A percentile compares a stretch with the other conserved stretches of the same genome.
Evolutionary conservation across 1,284 basidiomycete genomes (phyloP).

Genomic region (Tetrapyrgos nigripes): DNA sequence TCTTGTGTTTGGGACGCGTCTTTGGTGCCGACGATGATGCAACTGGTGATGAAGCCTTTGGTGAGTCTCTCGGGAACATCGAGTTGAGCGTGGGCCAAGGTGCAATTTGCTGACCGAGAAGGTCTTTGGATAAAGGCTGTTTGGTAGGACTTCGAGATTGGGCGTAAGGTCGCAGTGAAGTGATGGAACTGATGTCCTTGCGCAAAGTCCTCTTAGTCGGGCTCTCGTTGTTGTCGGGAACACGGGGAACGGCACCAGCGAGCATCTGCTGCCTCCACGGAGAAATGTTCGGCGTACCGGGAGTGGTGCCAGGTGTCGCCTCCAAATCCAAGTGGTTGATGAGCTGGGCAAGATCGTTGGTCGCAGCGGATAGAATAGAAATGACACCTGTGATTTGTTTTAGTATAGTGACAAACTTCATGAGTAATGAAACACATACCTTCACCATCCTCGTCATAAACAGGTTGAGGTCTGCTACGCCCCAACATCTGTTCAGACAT

Average conservation of each 20-base stretch:
- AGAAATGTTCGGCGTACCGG: slow-evolving; percentile 34
- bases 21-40: neutral
- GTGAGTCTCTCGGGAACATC: slow-evolving; percentile 47
- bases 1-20: slow-evolving; percentile 48
- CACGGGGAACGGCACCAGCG: neutral
- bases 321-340: slow-evolving; percentile 78
- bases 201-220: slow-evolving; percentile 43
- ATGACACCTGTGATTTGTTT: slow-evolving; percentile 70
- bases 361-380: slow-evolving; percentile 75
- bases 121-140: slow-evolving; percentile 22
- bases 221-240: slow-evolving; percentile 35
- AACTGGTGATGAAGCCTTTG: slow-evolving; percentile 22
- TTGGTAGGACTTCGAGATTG: slow-evolving; percentile 45
- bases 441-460: slow-evolving; percentile 61
- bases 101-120: slow-evolving; percentile 65
- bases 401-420: slow-evolving; percentile 9
- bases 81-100: slow-evolving; percentile 64
- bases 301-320: slow-evolving; percentile 65
- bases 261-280: slow-evolving; percentile 8
- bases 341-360: slow-evolving; percentile 76
- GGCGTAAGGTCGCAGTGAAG: slow-evolving; percentile 66
- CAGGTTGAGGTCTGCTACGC: slow-evolving; percentile 51
- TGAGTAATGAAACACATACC: slow-evolving; percentile 34
- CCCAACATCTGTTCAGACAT: slow-evolving; percentile 70
- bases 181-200: slow-evolving; percentile 53